Percentiles rank a stretch among this genome's conserved stretches.
Evolutionary conservation across 2,329 filamentous ascomycete species (phyloP).

Genomic region (Epichloe aotearoae): DNA sequence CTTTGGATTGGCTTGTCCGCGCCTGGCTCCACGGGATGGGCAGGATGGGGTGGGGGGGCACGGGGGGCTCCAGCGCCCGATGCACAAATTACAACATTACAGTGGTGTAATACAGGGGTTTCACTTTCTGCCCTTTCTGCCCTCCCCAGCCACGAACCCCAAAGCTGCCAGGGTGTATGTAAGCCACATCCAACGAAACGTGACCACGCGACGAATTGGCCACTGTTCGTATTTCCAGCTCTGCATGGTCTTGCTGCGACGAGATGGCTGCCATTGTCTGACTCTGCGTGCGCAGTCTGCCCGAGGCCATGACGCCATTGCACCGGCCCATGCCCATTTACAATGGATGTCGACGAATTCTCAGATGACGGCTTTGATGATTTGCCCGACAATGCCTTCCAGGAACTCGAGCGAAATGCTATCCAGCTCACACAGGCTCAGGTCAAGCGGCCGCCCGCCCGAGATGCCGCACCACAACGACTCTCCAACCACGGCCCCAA

Average conservation of each 20-base stretch:
- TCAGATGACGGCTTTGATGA: constrained; percentile 51
- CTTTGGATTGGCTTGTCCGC: no score
- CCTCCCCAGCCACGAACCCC: neutral
- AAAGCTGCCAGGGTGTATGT: neutral
- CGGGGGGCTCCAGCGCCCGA: no score
- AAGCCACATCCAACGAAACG: constrained; percentile 1
- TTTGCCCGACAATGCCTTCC: constrained; percentile 41
- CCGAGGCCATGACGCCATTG: constrained; percentile 7
- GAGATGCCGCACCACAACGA: constrained; percentile 12
- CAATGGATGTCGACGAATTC: constrained; percentile 41
- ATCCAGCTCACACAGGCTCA: constrained; percentile 44
- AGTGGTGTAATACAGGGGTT: no score
- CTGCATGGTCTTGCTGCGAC: neutral
- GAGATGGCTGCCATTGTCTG: neutral
- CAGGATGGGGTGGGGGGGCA: no score
- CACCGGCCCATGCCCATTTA: constrained; percentile 10
- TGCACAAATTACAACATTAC: no score
- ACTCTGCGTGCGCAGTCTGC: neutral
- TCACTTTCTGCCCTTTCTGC: neutral
- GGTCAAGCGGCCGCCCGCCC: constrained; percentile 9
- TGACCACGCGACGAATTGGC: constrained; percentile 8
- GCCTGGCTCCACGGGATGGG: no score
- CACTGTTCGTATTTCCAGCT: neutral
- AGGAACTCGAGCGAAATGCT: constrained; percentile 51
- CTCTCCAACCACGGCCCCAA: constrained; percentile 11